Evolutionary conservation across 1,284 basidiomycete species (phyloP).

Genomic region (Leccinum griseonigrum): DNA sequence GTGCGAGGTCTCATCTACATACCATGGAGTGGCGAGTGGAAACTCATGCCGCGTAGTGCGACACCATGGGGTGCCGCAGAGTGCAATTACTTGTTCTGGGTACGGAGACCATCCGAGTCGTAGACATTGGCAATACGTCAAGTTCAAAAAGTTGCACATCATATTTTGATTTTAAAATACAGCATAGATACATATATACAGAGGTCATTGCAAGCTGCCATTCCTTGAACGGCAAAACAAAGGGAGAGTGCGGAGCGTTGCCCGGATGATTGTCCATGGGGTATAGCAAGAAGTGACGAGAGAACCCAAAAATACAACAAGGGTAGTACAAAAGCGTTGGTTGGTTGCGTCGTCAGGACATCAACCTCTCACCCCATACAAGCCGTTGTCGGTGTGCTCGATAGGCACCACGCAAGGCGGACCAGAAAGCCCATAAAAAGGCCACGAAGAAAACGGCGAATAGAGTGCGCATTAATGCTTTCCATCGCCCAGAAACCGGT

Average conservation of each 20-base stretch:
- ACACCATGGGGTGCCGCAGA: conserved; percentile 59
- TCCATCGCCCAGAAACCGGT: conserved; percentile 68
- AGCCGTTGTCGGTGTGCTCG: conserved; percentile 68
- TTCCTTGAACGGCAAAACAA: not conserved
- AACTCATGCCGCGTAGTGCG: conserved; percentile 57
- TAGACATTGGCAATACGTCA: not conserved
- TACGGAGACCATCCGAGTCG: conserved; percentile 50
- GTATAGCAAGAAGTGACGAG: not conserved
- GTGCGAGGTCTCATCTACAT: conserved; percentile 81
- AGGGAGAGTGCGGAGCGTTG: not conserved
- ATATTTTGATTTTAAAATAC: conserved; percentile 13
- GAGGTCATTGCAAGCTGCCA: not conserved
- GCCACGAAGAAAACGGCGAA: conserved; percentile 55
- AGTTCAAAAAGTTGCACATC: not conserved
- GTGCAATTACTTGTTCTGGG: conserved; percentile 84
- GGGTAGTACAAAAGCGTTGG: not conserved
- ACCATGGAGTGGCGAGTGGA: conserved; percentile 76
- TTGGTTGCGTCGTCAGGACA: conserved; percentile 43
- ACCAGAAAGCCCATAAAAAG: conserved; percentile 59
- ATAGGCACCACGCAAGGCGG: conserved; percentile 60
- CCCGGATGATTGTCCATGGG: not conserved
- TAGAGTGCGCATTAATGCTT: conserved; percentile 53
- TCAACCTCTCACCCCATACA: conserved; percentile 73
- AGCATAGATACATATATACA: conserved; percentile 15
- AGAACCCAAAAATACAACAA: not conserved